phyloP scores from a whole-genome alignment of 2,329 filamentous ascomycete genomes.

The Trichoderma gracile region DNA sequence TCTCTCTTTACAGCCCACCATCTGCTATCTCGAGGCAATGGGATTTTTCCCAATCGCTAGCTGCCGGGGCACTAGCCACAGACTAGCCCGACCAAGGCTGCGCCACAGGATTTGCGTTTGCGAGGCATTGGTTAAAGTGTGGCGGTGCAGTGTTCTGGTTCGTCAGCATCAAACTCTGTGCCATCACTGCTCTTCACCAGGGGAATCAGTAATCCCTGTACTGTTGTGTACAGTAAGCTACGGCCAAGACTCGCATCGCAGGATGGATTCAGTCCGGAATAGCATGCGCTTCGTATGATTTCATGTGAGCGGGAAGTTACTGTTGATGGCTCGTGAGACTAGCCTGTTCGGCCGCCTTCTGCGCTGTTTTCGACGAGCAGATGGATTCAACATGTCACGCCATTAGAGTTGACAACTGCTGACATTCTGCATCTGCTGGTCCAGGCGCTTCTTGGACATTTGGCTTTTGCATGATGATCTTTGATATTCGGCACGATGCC shows the following conservation, averaged over 20 bases:
- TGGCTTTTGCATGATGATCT: background rate
- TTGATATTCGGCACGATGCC: background rate
- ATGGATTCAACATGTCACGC: slow-evolving; percentile 7
- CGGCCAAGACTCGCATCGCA: background rate
- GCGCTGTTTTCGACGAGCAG: slow-evolving; percentile 4
- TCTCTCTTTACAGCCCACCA: slow-evolving; percentile 3
- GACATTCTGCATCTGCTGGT: background rate
- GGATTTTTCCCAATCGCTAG: slow-evolving; percentile 39
- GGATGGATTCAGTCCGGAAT: background rate
- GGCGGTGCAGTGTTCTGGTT: slow-evolving; percentile 3
- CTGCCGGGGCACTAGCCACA: slow-evolving; percentile 14
- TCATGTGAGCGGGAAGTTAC: background rate
- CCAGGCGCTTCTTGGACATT: too few species aligned
- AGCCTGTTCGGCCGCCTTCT: slow-evolving; percentile 1
- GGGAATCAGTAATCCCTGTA: too few species aligned
- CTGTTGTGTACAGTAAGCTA: too few species aligned
- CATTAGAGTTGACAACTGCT: slow-evolving; percentile 11
- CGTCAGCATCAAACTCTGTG: too few species aligned
- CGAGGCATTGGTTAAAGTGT: background rate
- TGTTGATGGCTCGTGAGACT: background rate
- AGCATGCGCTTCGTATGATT: too few species aligned
- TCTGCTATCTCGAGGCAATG: slow-evolving; percentile 27
- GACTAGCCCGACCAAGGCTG: slow-evolving; percentile 12
- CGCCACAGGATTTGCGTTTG: background rate
- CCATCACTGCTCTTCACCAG: too few species aligned